Conservation (phyloP, 1,139 yeast species). For the Pichia sp. region DNA sequence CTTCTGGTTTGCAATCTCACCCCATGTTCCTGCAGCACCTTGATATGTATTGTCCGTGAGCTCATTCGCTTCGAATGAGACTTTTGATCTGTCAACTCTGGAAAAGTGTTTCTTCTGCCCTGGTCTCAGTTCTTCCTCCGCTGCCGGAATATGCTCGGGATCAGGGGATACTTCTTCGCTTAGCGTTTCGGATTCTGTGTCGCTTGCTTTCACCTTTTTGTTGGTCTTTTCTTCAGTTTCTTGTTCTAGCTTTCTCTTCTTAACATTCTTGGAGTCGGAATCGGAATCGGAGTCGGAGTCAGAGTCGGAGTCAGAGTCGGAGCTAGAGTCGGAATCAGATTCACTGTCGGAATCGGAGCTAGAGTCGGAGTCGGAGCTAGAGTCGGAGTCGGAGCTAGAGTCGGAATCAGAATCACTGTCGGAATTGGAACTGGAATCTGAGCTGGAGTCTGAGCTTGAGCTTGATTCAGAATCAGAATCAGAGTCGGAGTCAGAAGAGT, state of each 20-base stretch:
- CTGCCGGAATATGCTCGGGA: conserved; percentile 38
- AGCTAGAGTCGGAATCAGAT: conserved; percentile 19
- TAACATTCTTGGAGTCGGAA: conserved; percentile 23
- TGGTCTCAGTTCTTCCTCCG: conserved; percentile 43
- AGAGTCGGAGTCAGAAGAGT: conserved; percentile 25
- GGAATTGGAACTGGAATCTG: conserved; percentile 20
- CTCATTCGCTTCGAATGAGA: conserved; percentile 60
- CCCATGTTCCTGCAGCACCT: conserved; percentile 99
- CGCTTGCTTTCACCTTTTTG: conserved; percentile 22
- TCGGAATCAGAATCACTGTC: conserved; percentile 14
- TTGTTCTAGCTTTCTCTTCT: conserved; percentile 21
- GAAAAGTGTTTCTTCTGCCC: conserved; percentile 89
- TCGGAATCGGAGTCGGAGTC: conserved; percentile 17
- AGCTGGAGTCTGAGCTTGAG: conserved; percentile 15
- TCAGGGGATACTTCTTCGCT: conserved; percentile 28
- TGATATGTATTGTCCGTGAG: conserved; percentile 88
- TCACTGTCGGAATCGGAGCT: conserved; percentile 25
- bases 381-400: conserved; percentile 21
- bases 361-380: conserved; percentile 31
- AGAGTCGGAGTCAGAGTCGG: conserved; percentile 19
- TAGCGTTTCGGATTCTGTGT: conserved; percentile 2
- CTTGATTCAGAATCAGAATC: conserved; percentile 20
- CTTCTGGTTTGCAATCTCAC: conserved; percentile 86
- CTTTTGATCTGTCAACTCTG: conserved; percentile 77
- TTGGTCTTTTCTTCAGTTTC: conserved; percentile 5